Percentiles rank a stretch among this genome's conserved stretches.
These are phyloP conservation scores for Zhuliangozyma parablackwelliae DNA, from an alignment of 1,139 yeast genomes.

Conservation along the genomic window DNA sequence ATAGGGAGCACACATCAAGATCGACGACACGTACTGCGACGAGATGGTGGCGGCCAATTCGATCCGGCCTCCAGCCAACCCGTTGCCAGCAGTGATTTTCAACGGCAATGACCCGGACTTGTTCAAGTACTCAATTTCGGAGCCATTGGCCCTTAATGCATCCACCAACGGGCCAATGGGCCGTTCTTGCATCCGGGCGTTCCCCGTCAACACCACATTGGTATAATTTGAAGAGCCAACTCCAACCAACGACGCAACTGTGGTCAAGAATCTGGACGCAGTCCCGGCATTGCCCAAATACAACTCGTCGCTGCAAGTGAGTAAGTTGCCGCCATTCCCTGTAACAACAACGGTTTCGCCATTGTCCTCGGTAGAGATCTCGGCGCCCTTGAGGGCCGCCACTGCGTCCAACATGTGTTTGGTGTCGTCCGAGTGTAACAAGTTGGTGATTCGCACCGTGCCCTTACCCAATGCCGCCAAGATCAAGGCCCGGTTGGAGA, in stretches of 20 bases:
- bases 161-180: conserved; percentile 97
- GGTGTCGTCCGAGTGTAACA: conserved; percentile 93
- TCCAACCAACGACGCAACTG: conserved; percentile 79
- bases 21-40: conserved; percentile 94
- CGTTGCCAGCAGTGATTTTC: conserved; percentile 62
- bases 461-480: conserved; percentile 91
- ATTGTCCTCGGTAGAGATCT: conserved; percentile 73
- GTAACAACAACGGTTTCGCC: conserved; percentile 82
- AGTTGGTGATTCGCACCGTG: conserved; percentile 72
- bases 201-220: conserved; percentile 76
- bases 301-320: conserved; percentile 57
- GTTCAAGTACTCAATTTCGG: conserved; percentile 66
- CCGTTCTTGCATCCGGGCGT: conserved; percentile 94
- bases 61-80: conserved; percentile 84
- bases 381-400: conserved; percentile 73
- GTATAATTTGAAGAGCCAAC: conserved; percentile 30
- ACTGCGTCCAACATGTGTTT: conserved; percentile 93
- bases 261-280: conserved; percentile 89
- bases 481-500: conserved; percentile 89
- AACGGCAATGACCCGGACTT: conserved; percentile 83
- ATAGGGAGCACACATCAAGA: conserved; percentile 96
- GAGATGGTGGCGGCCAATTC: conserved; percentile 95
- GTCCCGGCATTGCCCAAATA: conserved; percentile 98
- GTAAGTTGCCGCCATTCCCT: conserved; percentile 80
- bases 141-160: conserved; percentile 79